Base-by-base conservation (phyloP, 2,329 filamentous ascomycete species). In the Calcarisporium arbuscula region DNA sequence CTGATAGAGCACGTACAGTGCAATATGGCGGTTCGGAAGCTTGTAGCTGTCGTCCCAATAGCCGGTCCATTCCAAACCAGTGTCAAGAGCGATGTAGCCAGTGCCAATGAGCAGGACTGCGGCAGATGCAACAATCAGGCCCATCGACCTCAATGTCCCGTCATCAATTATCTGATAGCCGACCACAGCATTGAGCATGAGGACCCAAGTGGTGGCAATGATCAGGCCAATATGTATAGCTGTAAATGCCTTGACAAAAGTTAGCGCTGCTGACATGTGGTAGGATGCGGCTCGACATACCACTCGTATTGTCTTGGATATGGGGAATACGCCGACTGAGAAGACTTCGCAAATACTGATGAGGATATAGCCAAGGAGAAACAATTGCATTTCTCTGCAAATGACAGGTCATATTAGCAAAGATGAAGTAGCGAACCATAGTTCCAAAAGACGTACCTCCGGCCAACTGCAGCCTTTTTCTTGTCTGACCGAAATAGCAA, bases 321-420 rank as follows among this genome's bases (percentile, higher is more conserved):
- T 64, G 4, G 90, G 88, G 51, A 98, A 90, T 19, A 82, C 85
- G 47, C 92, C 92, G 22, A 96, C 80, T 1, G 88, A 89, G 64
- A 98, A 95, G 52, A 98, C 95, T 60, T 96, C 92, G 63, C 89
- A 95, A 51, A 98, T 85, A 50, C 85, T 80, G 41, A 96, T 80
- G 39, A 96, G 62, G 38, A 94, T 82, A 58, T 87, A 98, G 32
- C 84, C 82, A 27, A 85, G 43, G 32, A 98, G 75, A 64, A 98
- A 96, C 21, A 95, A 53, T 70, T 98, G 92, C 77, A 98, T 96
- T 62, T 98, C 92, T 60, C 92, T 94, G 53, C 37, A 35, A 7
- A n/a, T n/a, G n/a, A n/a, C n/a, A n/a, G 17, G 1, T 7, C n/a
- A 19, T 28, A 34, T 48, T 28, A 47, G 43, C 40, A 17, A 18